Evolutionary conservation across 768 basidiomycete species (phyloP), one percentile per base, ranked within the genome.

Genomic region (Auricularia auricula-judae): DNA sequence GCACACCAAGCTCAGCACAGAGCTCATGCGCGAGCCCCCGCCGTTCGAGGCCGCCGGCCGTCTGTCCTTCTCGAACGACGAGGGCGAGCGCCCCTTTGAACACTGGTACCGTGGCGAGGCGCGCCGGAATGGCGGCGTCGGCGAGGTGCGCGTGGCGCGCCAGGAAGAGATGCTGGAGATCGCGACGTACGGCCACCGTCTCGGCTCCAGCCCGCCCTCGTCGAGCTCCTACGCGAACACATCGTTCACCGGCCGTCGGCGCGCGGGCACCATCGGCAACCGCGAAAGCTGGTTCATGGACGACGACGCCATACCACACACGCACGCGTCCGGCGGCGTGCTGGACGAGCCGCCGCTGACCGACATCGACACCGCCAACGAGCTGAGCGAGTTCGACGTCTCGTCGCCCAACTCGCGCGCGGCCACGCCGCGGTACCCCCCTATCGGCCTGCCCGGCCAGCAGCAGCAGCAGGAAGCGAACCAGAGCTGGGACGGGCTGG

Each of bases 91-190:
- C 14, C 90, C 90, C 0, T 93, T 87, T 66, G 89, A 93, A 69
- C 91, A 93, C 70, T 93, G 91, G 91, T 93, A 93, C 71, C 86
- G 91, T 61, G 91, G 91, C 1, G 91, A 93, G 68, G 83, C 90
- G 3, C 86, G 90, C 12, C 81, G 91, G 60, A 93, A 93, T 70
- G 91, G 91, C 33, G 91, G 91, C n/a, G 89, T 93, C 11, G 91
- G 91, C 61, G 91, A 93, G 73, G 76, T 91, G 63, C 81, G 86
- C 23, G 85, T 92, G 2, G 91, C 84, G 2, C 80, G 81, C 69
- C 80, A 86, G 65, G 80, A 86, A 73, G 91, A 93, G 74, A 93
- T 93, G 91, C 72, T 93, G 63, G 89, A 92, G 18, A 92, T 92
- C 65, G 90, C 90, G 62, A 91, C 86, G 74, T 91, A 88, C 69